Evolutionary conservation across 192 early-diverging fungal species (phyloP).

Genomic region (Irineochytrium annulatum): DNA sequence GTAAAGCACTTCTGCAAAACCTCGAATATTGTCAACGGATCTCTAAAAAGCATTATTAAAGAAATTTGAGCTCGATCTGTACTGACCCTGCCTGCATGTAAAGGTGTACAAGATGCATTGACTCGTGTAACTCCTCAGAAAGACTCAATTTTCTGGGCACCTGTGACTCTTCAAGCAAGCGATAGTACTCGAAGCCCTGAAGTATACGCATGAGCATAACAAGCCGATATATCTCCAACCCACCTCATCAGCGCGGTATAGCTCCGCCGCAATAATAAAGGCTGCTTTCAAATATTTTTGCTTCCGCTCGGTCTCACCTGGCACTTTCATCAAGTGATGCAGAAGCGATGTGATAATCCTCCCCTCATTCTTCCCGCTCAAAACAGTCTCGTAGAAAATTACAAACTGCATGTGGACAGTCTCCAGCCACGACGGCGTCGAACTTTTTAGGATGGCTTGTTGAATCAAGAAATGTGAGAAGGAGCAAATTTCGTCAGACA

Average conservation of each 20-base stretch:
- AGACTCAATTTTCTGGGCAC: no score
- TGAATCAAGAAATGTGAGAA: slow-evolving; percentile 28
- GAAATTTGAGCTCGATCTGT: no score
- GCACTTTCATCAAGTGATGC: background rate
- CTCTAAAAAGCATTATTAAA: no score
- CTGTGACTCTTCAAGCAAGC: background rate
- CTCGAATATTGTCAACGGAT: no score
- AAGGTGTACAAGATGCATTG: no score
- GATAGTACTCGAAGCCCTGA: slow-evolving; percentile 19
- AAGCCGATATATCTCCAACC: no score
- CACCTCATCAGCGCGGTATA: background rate
- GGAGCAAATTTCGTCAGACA: no score
- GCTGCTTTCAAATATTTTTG: background rate
- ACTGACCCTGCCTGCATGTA: no score
- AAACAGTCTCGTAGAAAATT: slow-evolving; percentile 11
- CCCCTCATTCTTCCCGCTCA: slow-evolving; percentile 3
- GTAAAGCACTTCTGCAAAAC: no score
- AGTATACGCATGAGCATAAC: no score
- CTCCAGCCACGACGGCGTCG: slow-evolving; percentile 14
- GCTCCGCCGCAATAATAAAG: background rate
- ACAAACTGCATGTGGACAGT: slow-evolving; percentile 17
- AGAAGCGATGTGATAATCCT: no score
- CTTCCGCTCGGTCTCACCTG: background rate
- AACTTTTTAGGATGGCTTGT: slow-evolving; percentile 20
- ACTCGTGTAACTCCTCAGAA: no score